Evolutionary conservation across 192 early-diverging fungal genomes (phyloP).

Genomic region (Phlyctochytrium arcticum): DNA sequence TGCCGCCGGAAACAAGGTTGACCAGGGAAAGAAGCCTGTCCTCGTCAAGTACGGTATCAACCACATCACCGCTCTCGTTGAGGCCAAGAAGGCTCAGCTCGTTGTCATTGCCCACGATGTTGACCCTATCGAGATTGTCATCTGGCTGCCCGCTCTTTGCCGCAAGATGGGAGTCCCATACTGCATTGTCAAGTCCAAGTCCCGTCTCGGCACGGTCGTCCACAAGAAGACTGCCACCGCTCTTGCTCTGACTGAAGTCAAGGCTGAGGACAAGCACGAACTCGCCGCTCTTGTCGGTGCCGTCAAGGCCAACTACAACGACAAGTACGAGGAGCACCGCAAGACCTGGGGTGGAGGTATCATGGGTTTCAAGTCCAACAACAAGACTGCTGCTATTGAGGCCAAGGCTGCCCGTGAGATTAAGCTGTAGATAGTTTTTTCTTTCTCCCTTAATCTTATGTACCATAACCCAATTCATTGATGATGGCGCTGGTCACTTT

Average conservation of each 20-base stretch:
- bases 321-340: constrained; percentile 89
- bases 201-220: constrained; percentile 96
- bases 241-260: constrained; percentile 89
- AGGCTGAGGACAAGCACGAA: constrained; percentile 91
- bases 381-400: constrained; percentile 75
- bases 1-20: constrained; percentile 83
- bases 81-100: constrained; percentile 98
- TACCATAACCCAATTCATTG: too few species aligned
- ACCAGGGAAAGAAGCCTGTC: constrained; percentile 87
- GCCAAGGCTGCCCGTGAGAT: constrained; percentile 42
- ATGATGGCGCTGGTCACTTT: too few species aligned
- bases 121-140: constrained; percentile 98
- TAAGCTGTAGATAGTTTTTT: constrained; percentile 26
- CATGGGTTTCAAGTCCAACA: constrained; percentile 90
- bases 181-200: constrained; percentile 98
- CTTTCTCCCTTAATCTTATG: background rate
- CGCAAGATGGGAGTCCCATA: constrained; percentile 99
- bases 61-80: constrained; percentile 96
- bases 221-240: constrained; percentile 99
- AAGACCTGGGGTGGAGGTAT: constrained; percentile 98
- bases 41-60: constrained; percentile 99
- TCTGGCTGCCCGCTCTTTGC: constrained; percentile 99
- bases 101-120: constrained; percentile 99
- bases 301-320: constrained; percentile 93
- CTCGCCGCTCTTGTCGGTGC: constrained; percentile 82